Evolutionary conservation across 768 basidiomycete species (phyloP).

Genomic region (Lactarius evosmus): DNA sequence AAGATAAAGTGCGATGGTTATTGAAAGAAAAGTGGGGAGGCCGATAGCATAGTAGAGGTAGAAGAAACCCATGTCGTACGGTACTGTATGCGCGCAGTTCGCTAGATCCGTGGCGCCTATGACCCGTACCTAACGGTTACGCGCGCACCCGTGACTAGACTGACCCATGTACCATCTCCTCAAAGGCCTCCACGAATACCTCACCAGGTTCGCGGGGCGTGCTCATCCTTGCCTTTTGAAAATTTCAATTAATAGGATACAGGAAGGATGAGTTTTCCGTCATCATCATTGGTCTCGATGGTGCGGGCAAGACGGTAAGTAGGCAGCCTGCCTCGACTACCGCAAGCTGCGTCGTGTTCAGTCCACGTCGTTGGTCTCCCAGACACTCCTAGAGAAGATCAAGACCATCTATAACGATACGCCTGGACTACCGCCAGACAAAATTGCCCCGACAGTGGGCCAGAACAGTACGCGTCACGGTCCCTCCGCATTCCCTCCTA

Average conservation of each 20-base stretch:
- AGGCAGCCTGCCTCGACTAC: not conserved
- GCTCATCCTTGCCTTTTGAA: not conserved
- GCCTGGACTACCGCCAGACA: conserved; percentile 85
- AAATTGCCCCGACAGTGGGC: conserved; percentile 94
- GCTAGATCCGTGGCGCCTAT: not conserved
- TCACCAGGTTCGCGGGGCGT: conserved; percentile 59
- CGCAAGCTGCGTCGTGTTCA: not conserved
- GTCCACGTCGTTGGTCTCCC: not conserved
- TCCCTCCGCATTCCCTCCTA: not conserved
- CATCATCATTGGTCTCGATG: conserved; percentile 91
- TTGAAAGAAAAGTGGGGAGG: conserved; percentile 59
- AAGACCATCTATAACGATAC: conserved; percentile 88
- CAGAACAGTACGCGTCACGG: conserved; percentile 77
- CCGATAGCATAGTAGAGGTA: conserved; percentile 61
- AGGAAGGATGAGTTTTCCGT: conserved; percentile 91
- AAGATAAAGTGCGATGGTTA: conserved; percentile 77
- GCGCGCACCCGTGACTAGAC: conserved; percentile 26
- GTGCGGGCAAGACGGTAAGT: conserved; percentile 85
- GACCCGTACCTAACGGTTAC: conserved; percentile 3
- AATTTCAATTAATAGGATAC: conserved; percentile 14
- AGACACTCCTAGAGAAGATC: conserved; percentile 90
- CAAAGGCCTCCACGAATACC: conserved; percentile 85
- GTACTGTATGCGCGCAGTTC: conserved; percentile 2
- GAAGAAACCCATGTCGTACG: conserved; percentile 36
- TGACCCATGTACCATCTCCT: conserved; percentile 99